phyloP scores from a whole-genome alignment of 495 filamentous ascomycete species.

The Cercophora newfieldiana region DNA sequence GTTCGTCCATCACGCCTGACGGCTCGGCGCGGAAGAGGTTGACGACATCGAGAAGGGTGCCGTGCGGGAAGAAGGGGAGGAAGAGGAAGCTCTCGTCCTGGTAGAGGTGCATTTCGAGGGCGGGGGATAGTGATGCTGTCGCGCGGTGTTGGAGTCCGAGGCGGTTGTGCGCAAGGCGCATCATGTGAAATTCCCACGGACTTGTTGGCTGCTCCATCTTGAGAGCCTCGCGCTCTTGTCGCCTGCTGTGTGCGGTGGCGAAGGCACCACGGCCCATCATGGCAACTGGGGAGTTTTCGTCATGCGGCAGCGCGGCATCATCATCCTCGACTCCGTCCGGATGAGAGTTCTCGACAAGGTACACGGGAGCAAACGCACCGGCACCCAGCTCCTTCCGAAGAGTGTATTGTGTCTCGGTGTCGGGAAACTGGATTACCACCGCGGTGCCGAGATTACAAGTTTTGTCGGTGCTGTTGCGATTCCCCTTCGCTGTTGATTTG shows the following conservation, averaged over 20 bases:
- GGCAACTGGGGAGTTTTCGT: conserved; percentile 49
- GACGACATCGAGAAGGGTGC: conserved; percentile 88
- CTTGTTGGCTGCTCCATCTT: conserved; percentile 88
- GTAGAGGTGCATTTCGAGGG: conserved; percentile 87
- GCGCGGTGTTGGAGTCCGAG: conserved; percentile 66
- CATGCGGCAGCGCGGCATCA: conserved; percentile 30
- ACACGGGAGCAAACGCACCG: conserved; percentile 93
- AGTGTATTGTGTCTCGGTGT: conserved; percentile 62
- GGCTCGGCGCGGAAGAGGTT: conserved; percentile 77
- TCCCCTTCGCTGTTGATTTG: conserved; percentile 63
- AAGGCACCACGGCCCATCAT: conserved; percentile 53
- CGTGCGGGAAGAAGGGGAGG: conserved; percentile 84
- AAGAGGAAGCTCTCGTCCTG: conserved; percentile 80
- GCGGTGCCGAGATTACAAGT: conserved; percentile 44
- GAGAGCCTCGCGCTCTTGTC: conserved; percentile 72
- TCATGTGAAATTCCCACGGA: conserved; percentile 96
- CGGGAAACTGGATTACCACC: conserved; percentile 63
- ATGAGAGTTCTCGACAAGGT: conserved; percentile 72
- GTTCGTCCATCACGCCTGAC: conserved; percentile 77
- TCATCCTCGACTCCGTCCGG: conserved; percentile 49
- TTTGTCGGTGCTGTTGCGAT: conserved; percentile 62
- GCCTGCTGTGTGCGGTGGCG: conserved; percentile 42
- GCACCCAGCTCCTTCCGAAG: conserved; percentile 86
- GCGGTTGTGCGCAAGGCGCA: conserved; percentile 74
- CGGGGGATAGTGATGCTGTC: conserved; percentile 71